phyloP scores from a whole-genome alignment of 2,329 filamentous ascomycete species.

The Penicillium sp. region DNA sequence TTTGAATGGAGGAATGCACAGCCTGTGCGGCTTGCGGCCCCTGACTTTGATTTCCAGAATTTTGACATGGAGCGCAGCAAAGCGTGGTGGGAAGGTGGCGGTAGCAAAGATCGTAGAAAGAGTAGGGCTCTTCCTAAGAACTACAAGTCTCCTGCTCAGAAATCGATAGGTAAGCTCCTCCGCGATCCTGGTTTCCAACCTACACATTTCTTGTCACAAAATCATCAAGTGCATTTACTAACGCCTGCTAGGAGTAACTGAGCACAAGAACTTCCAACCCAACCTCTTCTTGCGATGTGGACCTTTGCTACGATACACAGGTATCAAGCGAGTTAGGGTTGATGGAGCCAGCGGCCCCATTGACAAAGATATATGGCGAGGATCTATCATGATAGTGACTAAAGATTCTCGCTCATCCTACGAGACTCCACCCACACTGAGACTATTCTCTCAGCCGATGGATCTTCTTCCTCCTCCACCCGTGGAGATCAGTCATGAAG shows the following conservation, averaged over 20 bases:
- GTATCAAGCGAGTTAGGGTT: constrained; percentile 62
- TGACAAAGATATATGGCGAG: constrained; percentile 83
- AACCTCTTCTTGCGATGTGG: constrained; percentile 84
- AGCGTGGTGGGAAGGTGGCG: constrained; percentile 74
- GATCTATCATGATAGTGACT: constrained; percentile 94
- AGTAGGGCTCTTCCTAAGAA: constrained; percentile 46
- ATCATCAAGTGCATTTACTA: not conserved
- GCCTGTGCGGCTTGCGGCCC: constrained; percentile 59
- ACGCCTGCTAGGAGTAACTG: constrained; percentile 43
- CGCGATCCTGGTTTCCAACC: not conserved
- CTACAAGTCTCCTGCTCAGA: constrained; percentile 36
- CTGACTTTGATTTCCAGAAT: constrained; percentile 60
- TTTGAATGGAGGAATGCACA: constrained; percentile 70
- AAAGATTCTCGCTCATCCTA: constrained; percentile 81
- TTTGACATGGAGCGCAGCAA: constrained; percentile 52
- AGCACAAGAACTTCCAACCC: constrained; percentile 72
- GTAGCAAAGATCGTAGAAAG: constrained; percentile 48
- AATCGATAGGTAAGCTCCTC: constrained; percentile 32
- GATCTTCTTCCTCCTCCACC: constrained; percentile 78
- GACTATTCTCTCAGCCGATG: constrained; percentile 83
- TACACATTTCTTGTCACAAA: not conserved
- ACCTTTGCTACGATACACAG: constrained; percentile 84
- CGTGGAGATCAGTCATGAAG: constrained; percentile 62
- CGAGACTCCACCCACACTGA: constrained; percentile 70
- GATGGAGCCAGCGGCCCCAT: constrained; percentile 35